Percentiles rank a stretch among this genome's conserved stretches.
Evolutionary conservation across 768 basidiomycete genomes (phyloP).

Genomic region (Amanita rimosa): DNA sequence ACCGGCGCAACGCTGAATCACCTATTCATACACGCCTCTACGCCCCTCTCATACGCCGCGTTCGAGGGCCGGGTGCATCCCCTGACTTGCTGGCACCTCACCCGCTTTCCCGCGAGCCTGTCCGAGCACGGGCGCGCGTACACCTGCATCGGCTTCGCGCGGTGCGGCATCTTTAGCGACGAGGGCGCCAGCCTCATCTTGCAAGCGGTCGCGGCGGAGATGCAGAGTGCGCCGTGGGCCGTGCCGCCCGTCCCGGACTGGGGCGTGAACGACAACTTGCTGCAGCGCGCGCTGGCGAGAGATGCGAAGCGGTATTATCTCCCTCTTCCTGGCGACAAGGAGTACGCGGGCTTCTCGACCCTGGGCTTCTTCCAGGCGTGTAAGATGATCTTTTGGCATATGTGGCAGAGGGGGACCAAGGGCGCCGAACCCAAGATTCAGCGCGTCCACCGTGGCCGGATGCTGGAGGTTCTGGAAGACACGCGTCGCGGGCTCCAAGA

Average conservation of each 20-base stretch:
- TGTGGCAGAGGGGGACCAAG: neutral
- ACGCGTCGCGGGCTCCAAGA: neutral
- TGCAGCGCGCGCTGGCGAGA: conserved; percentile 19
- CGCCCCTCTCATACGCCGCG: conserved; percentile 22
- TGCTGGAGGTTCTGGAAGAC: neutral
- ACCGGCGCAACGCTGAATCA: conserved; percentile 24
- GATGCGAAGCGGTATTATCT: conserved; percentile 6
- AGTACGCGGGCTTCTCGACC: neutral
- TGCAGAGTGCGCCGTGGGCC: conserved; percentile 24
- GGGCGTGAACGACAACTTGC: conserved; percentile 22
- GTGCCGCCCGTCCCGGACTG: conserved; percentile 21
- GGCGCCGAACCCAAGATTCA: neutral
- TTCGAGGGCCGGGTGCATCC: conserved; percentile 24
- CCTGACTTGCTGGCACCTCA: conserved; percentile 33
- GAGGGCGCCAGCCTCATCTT: conserved; percentile 25
- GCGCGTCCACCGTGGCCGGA: neutral
- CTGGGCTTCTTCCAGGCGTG: neutral
- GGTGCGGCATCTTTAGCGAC: conserved; percentile 32
- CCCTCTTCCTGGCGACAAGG: conserved; percentile 2
- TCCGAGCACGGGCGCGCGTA: conserved; percentile 17
- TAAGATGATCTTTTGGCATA: neutral
- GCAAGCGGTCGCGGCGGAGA: conserved; percentile 27
- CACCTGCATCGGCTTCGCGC: conserved; percentile 30
- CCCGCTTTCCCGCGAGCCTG: conserved; percentile 23
- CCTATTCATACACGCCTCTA: conserved; percentile 26